Percentiles rank a stretch among this genome's conserved stretches.
phyloP scores from a whole-genome alignment of 129 eudicot species.

The Flaveria brownii region DNA sequence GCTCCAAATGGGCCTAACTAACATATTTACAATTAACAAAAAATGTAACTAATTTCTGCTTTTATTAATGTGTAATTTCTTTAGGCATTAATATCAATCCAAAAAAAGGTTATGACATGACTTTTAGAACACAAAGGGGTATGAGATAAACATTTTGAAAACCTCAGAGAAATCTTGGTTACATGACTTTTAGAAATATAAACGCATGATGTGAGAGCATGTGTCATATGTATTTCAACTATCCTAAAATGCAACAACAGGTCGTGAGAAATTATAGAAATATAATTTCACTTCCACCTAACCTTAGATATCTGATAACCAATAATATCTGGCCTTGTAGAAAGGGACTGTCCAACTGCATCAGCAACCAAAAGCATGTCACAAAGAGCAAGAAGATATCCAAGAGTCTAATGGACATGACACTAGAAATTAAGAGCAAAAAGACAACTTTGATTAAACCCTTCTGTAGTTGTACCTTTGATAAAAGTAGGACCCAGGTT shows the following conservation, averaged over 20 bases:
- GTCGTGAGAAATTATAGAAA: conserved; percentile 17
- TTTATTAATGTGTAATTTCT: background rate
- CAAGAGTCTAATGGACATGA: conserved; percentile 28
- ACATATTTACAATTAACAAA: too few species aligned
- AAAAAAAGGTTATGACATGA: conserved; percentile 5
- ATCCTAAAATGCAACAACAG: conserved; percentile 9
- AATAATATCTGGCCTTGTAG: conserved; percentile 95
- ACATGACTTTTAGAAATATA: background rate
- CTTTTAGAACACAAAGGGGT: background rate
- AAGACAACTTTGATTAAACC: conserved; percentile 4
- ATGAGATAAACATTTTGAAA: background rate
- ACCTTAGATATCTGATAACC: conserved; percentile 88
- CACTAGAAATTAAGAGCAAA: conserved; percentile 20
- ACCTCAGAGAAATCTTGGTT: background rate
- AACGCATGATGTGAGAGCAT: background rate
- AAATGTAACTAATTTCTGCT: background rate
- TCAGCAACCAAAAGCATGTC: conserved; percentile 48
- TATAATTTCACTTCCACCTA: conserved; percentile 24
- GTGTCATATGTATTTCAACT: background rate
- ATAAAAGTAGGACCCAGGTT: conserved; percentile 94
- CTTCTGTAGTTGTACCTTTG: conserved; percentile 55
- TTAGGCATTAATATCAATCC: conserved; percentile 9
- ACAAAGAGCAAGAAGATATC: conserved; percentile 33
- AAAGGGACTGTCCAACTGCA: conserved; percentile 98
- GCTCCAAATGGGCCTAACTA: too few species aligned